Percentiles rank a stretch among this genome's conserved stretches.
Evolutionary conservation across 805 yeast species (phyloP).

Genomic region (Zygosaccharomyces pseudorouxii): DNA sequence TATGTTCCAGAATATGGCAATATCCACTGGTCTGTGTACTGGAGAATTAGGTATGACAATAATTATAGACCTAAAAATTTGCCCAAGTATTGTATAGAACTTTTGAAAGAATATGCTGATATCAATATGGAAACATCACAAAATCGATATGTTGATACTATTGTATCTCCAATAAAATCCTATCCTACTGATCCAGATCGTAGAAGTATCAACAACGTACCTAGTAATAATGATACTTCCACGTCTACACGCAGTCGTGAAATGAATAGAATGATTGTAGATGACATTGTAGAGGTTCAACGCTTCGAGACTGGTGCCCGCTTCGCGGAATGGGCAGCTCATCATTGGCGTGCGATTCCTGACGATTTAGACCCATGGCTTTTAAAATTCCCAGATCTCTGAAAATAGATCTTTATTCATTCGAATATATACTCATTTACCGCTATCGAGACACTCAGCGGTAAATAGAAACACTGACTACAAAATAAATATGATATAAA

Average conservation of each 20-base stretch:
- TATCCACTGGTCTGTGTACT: conserved; percentile 62
- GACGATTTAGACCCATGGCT: conserved; percentile 33
- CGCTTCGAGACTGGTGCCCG: conserved; percentile 15
- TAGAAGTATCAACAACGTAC: neutral
- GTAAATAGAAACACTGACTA: conserved; percentile 5
- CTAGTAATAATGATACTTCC: neutral
- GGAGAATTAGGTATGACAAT: conserved; percentile 46
- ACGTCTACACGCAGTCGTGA: conserved; percentile 1
- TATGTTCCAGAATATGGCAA: conserved; percentile 44
- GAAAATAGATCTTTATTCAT: conserved; percentile 8
- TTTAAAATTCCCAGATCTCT: conserved; percentile 16
- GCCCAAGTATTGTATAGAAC: conserved; percentile 35
- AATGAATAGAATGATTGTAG: conserved; percentile 1
- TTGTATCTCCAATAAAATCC: conserved; percentile 11
- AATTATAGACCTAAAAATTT: conserved; percentile 46
- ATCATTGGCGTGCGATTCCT: conserved; percentile 34
- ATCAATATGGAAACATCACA: conserved; percentile 9
- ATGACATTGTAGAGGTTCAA: conserved; percentile 8
- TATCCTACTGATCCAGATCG: conserved; percentile 3
- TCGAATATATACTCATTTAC: conserved; percentile 14
- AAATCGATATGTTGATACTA: conserved; percentile 5
- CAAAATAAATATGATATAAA: conserved; percentile 9
- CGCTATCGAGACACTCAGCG: conserved; percentile 1
- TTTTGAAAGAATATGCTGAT: conserved; percentile 21
- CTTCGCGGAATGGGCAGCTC: conserved; percentile 29